A percentile compares a stretch with the other conserved stretches of the same genome.
Evolutionary conservation across 179 eudicot species (phyloP).

Genomic region (Patellifolia procumbens): DNA sequence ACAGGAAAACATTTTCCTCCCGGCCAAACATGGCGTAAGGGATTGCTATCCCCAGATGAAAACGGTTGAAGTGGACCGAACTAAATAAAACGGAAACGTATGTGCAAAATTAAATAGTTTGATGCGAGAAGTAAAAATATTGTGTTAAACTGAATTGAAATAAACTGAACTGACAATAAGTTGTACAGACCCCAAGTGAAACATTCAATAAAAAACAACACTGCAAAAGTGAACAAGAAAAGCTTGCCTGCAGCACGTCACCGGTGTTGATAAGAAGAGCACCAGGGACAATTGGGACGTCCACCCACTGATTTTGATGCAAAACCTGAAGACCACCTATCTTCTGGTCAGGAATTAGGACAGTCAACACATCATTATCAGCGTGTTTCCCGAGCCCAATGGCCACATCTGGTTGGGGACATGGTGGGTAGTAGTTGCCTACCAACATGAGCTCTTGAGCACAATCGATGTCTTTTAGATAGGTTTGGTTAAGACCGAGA

Average conservation of each 20-base stretch:
- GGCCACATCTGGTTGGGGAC: slow-evolving; percentile 40
- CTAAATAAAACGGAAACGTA: too few species aligned
- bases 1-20: too few species aligned
- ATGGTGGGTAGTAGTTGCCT: slow-evolving; percentile 35
- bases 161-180: too few species aligned
- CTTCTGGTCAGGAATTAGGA: slow-evolving; percentile 7
- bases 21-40: too few species aligned
- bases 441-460: slow-evolving; percentile 15
- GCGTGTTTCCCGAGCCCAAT: slow-evolving; percentile 14
- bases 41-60: too few species aligned
- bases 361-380: slow-evolving; percentile 13
- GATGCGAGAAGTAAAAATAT: too few species aligned
- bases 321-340: slow-evolving; percentile 43
- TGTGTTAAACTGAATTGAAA: too few species aligned
- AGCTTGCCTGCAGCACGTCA: background rate
- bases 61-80: too few species aligned
- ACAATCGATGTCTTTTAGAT: slow-evolving; percentile 24
- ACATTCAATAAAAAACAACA: too few species aligned
- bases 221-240: too few species aligned
- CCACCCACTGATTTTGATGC: slow-evolving; percentile 35
- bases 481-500: slow-evolving; percentile 26
- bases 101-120: too few species aligned
- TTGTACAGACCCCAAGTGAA: too few species aligned
- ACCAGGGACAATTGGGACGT: slow-evolving; percentile 17
- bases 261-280: slow-evolving; percentile 7